Conservation (phyloP, 768 basidiomycete genomes). For the Jaapia argillacea region DNA sequence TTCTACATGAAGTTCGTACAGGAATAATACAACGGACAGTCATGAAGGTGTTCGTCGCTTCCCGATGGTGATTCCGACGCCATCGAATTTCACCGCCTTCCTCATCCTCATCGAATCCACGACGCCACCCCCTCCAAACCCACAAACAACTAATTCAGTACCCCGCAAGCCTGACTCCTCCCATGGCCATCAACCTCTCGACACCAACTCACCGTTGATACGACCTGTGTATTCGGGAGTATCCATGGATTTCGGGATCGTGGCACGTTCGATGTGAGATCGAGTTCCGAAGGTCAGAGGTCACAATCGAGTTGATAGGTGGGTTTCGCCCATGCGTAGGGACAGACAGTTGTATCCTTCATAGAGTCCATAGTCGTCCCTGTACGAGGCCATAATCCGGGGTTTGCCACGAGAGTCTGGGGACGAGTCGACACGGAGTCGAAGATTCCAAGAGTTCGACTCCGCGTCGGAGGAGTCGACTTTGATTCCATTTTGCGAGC, state of each 20-base stretch:
- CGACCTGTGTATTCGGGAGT: conserved; percentile 70
- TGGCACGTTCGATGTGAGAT: conserved; percentile 26
- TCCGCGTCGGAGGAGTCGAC: not conserved
- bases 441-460: not conserved
- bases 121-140: conserved; percentile 16
- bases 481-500: conserved; percentile 43
- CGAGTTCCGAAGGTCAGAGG: conserved; percentile 68
- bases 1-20: not conserved
- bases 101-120: not conserved
- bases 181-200: conserved; percentile 79
- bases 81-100: not conserved
- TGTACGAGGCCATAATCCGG: not conserved
- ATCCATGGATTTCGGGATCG: conserved; percentile 36
- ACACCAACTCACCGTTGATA: conserved; percentile 53
- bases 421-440: not conserved
- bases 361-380: conserved; percentile 11
- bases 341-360: conserved; percentile 59
- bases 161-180: conserved; percentile 76
- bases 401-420: not conserved
- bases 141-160: conserved; percentile 68
- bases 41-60: not conserved
- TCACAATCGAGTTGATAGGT: conserved; percentile 77
- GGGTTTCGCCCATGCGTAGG: conserved; percentile 67
- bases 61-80: not conserved
- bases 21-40: not conserved